Evolutionary conservation across 306 rosid genomes (phyloP).

Genomic region (Macrotyloma uniflorum): DNA sequence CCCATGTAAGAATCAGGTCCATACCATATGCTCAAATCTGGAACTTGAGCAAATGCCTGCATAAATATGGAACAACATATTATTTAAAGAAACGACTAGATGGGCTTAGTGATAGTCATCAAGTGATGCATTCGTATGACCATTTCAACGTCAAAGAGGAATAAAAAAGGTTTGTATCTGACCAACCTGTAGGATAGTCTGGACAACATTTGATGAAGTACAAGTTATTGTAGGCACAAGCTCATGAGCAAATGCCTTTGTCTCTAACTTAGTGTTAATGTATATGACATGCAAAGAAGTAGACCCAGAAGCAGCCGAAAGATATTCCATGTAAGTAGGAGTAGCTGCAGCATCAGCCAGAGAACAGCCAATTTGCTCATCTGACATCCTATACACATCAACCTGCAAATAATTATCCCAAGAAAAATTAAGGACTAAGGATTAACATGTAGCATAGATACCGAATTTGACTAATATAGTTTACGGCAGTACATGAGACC

Average conservation of each 20-base stretch:
- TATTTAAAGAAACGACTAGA: constrained; percentile 22
- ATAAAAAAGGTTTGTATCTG: not conserved
- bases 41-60: constrained; percentile 96
- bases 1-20: constrained; percentile 99
- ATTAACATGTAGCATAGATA: constrained; percentile 19
- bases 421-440: constrained; percentile 32
- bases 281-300: constrained; percentile 87
- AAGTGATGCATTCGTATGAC: constrained; percentile 24
- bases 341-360: constrained; percentile 95
- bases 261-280: constrained; percentile 88
- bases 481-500: constrained; percentile 3
- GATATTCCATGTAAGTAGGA: constrained; percentile 81
- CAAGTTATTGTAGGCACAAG: constrained; percentile 98
- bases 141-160: constrained; percentile 23
- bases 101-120: constrained; percentile 4
- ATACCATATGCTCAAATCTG: constrained; percentile 74
- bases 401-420: constrained; percentile 62
- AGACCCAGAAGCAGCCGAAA: constrained; percentile 70
- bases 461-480: constrained; percentile 11
- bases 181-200: constrained; percentile 86
- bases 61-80: constrained; percentile 14
- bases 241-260: constrained; percentile 95
- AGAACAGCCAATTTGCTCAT: constrained; percentile 88
- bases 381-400: constrained; percentile 88
- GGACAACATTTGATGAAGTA: constrained; percentile 97